Conservation (phyloP, 2,329 filamentous ascomycete species). For the Sporothrix brasiliensis region DNA sequence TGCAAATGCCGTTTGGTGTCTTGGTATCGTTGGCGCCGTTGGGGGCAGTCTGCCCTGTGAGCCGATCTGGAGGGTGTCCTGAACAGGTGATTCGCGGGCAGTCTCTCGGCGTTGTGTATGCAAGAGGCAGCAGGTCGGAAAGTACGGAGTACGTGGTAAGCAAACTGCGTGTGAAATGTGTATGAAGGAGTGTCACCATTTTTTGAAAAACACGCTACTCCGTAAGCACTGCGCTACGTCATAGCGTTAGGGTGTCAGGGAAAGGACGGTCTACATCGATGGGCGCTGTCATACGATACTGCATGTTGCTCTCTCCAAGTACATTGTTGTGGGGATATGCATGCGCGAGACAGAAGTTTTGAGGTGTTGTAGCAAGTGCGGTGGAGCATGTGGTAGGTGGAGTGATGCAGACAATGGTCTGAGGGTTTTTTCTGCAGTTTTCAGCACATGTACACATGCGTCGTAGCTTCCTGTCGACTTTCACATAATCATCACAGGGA, state of each 20-base stretch:
- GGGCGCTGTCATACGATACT: conserved; percentile 10
- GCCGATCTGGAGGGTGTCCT: not conserved
- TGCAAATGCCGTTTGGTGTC: conserved; percentile 1
- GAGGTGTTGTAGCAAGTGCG: not conserved
- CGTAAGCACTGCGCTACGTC: conserved; percentile 22
- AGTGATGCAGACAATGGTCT: conserved; percentile 6
- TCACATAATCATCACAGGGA: not conserved
- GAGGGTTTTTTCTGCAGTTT: conserved; percentile 1
- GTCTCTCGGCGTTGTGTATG: conserved; percentile 8
- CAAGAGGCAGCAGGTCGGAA: not conserved
- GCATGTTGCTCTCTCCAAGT: not conserved
- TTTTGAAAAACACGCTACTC: conserved; percentile 11
- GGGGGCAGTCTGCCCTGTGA: not conserved
- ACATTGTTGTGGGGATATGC: conserved; percentile 22
- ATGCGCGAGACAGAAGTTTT: not conserved
- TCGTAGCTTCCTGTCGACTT: not conserved
- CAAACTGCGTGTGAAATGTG: not conserved
- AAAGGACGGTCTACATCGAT: not conserved
- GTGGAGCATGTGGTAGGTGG: conserved; percentile 11
- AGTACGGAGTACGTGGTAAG: not conserved
- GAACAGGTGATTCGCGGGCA: conserved; percentile 22
- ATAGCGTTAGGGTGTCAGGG: conserved; percentile 6
- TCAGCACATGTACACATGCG: not conserved
- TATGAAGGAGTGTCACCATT: not conserved
- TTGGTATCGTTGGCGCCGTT: not conserved